Evolutionary conservation across 192 early-diverging fungal genomes (phyloP), one percentile per base, ranked within the genome.

Genomic region (Coemansia interrupta): DNA sequence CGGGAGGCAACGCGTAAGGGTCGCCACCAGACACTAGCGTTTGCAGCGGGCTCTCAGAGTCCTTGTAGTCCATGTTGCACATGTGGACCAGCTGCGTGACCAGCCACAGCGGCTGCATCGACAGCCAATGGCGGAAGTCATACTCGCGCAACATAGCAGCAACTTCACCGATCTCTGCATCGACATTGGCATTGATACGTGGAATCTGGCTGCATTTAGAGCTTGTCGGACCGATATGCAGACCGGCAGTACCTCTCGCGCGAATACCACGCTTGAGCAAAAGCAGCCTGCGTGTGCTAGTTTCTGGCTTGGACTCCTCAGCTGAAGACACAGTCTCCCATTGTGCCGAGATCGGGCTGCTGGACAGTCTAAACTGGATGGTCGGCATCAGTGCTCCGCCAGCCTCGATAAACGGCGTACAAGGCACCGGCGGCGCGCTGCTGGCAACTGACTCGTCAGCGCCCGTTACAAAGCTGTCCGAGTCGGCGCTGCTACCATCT

Each of bases 51-150:
- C 50, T 26, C 15, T 30, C 29, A 3, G 18, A 17, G 26, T 9
- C 22, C 15, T 57, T 64, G 48, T 61, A 49, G 26, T 53, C 58
- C 53, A 58, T 17, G 1, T 52, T 42, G 11, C 44, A 15, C 4
- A 58, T 12, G 17, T 55, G 62, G 15, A 56, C 38, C 4, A 80
- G 29, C 54, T 61, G 57, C 0, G 67, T 61, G 11, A 52, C 68
- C 22, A 73, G 60, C 77, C 77, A 80, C 36, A 80, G 50, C 10
- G 77, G 77, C 64, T 73, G 77, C 77, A 73, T 73, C 2, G 77
- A 65, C 11, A 80, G 66, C 77, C 77, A 80, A n/a, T 56, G 41
- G 10, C 60, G 29, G 32, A 73, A 80, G 9, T 80, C 77, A 41
- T 68, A 60, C 36, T 80, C 71, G 54, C 77, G 70, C 32, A 73